Conservation (phyloP, 306 rosid species). For the Medicago arabica region DNA sequence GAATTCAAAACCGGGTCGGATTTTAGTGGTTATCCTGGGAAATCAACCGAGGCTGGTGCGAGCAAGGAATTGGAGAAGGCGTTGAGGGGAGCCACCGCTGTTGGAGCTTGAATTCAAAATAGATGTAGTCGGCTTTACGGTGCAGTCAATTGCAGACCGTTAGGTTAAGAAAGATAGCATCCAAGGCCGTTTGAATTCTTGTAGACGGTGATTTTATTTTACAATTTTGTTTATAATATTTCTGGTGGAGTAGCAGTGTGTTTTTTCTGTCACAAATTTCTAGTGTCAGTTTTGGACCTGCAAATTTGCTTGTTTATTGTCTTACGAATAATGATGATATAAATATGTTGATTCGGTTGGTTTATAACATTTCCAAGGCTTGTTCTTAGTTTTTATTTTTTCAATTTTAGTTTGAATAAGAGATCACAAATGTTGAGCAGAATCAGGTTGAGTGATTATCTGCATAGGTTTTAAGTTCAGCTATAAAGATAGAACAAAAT, state of each 20-base stretch:
- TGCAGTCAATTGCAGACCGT: background rate
- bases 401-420: too few species aligned
- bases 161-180: background rate
- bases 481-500: background rate
- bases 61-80: constrained; percentile 69
- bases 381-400: constrained; percentile 10
- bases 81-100: constrained; percentile 37
- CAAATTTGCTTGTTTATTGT: background rate
- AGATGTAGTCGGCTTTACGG: background rate
- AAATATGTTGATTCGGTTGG: constrained; percentile 30
- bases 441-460: background rate
- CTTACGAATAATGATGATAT: background rate
- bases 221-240: constrained; percentile 21
- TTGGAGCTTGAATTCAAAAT: constrained; percentile 18
- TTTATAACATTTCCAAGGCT: background rate
- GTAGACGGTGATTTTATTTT: background rate
- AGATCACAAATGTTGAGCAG: background rate
- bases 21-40: constrained; percentile 35
- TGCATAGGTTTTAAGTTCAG: background rate
- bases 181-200: background rate
- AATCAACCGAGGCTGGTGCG: constrained; percentile 45
- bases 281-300: constrained; percentile 33
- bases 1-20: background rate
- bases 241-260: background rate
- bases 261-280: constrained; percentile 15